These are phyloP conservation scores for Blakeslea trispora DNA, from an alignment of 371 early-diverging fungal genomes.

Conservation along the genomic window DNA sequence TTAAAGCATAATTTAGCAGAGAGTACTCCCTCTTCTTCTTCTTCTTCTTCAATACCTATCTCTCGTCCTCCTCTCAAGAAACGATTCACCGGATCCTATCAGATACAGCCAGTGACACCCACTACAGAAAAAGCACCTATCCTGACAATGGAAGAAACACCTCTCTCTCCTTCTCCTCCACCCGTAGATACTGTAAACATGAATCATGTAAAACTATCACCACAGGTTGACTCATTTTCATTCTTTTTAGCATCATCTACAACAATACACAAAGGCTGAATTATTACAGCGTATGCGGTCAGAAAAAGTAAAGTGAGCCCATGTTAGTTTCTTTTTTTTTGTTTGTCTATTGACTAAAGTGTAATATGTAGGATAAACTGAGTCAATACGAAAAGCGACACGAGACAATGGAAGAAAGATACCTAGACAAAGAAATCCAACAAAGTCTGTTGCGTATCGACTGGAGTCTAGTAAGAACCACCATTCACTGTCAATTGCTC, in stretches of 20 bases:
- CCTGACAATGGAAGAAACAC: background rate
- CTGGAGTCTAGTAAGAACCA: conserved; percentile 25
- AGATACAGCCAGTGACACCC: conserved; percentile 15
- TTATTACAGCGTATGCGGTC: conserved; percentile 24
- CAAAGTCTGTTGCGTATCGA: conserved; percentile 24
- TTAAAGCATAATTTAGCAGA: background rate
- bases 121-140: conserved; percentile 1
- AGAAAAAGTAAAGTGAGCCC: conserved; percentile 21
- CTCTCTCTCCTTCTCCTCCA: background rate
- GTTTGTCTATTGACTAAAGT: too few relatives aligned
- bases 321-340: too few relatives aligned
- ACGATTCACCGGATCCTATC: conserved; percentile 24
- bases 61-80: conserved; percentile 34
- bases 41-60: conserved; percentile 9
- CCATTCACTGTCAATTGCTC: too few relatives aligned
- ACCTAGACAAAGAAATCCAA: conserved; percentile 15
- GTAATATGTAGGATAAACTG: conserved; percentile 19
- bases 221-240: too few relatives aligned
- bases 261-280: conserved; percentile 20
- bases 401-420: conserved; percentile 13
- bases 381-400: conserved; percentile 11
- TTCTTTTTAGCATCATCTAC: conserved; percentile 11
- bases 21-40: too few relatives aligned
- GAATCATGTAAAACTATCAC: too few relatives aligned
- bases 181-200: background rate